Base-by-base conservation (phyloP, 2,329 filamentous ascomycete species). In the Orbilia ellipsospora region DNA sequence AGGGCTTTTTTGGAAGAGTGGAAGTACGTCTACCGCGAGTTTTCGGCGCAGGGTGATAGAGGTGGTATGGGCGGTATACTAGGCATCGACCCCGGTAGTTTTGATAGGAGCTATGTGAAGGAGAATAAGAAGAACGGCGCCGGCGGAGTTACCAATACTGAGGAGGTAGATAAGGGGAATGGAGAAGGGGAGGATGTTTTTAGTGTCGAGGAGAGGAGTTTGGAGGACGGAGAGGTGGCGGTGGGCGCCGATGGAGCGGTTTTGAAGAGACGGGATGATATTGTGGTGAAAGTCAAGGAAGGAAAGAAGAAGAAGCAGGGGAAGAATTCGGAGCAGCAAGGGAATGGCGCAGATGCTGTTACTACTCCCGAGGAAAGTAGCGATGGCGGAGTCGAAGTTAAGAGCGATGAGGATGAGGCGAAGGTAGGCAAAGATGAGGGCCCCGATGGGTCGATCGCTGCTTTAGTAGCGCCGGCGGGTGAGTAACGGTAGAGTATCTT, bases 1-100 rank as follows among this genome's bases (percentile, higher is more conserved):
- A 90, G 95, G 65, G 89, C 88, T 78, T 98, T 96, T 84, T 85
- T 99, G 66, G 96, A 94, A 81, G 94, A 98, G 82, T 97, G 94
- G 93, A 89, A 92, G 77, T 99, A 97, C 81, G 91, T 92, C 0
- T 99, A 94, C 83, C 90, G 94, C 65, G 95, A 99, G 83, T 99
- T 99, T 83, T 95, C 92, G 44, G 94, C 97, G 8, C 93, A 94
- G 1, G 94, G 94, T n/a, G 95, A 98, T 82, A 88, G 93, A 66
- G 90, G 90, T 81, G 90, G 87, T 81, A 89, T 90, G 84, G 94
- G 93, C 73, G 78, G 78, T n/a, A 90, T 91, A 73, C 81, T 91
- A 72, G 89, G 89, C 6, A 88, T 91, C 73, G 89, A 91, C 80
- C 88, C 88, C 42, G 84, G 88, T 77, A 90, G 88, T 81, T 91